phyloP scores from a whole-genome alignment of 768 basidiomycete genomes.

The Saitozyma podzolica region DNA sequence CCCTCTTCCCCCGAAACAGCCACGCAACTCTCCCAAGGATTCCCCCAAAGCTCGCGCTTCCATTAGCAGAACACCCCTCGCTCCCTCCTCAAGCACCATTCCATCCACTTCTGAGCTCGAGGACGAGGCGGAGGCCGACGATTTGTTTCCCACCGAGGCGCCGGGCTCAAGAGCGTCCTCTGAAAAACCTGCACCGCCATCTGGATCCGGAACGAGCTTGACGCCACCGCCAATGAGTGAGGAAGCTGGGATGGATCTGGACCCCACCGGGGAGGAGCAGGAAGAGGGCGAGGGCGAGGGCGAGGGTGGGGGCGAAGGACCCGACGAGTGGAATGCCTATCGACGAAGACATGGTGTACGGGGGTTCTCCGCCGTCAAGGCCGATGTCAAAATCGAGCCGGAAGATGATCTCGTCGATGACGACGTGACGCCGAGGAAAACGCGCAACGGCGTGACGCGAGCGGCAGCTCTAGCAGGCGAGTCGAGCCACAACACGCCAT shows the following conservation, averaged over 20 bases:
- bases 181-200: constrained; percentile 63
- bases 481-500: background rate
- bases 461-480: background rate
- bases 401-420: constrained; percentile 10
- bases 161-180: constrained; percentile 66
- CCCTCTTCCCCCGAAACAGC: constrained; percentile 52
- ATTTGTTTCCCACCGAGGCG: constrained; percentile 6
- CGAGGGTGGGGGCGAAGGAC: constrained; percentile 5
- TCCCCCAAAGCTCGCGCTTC: constrained; percentile 34
- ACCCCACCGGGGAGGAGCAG: constrained; percentile 56
- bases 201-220: constrained; percentile 59
- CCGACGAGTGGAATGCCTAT: constrained; percentile 31
- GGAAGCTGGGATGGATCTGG: constrained; percentile 55
- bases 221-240: constrained; percentile 63
- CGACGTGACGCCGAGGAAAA: constrained; percentile 4
- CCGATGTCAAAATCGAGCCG: constrained; percentile 39
- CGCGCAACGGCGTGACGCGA: background rate
- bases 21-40: constrained; percentile 52
- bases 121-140: constrained; percentile 7
- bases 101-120: background rate
- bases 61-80: constrained; percentile 68
- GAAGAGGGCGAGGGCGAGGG: constrained; percentile 48
- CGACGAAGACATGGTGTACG: constrained; percentile 24
- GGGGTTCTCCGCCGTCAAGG: constrained; percentile 16
- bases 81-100: constrained; percentile 73